Base-by-base conservation (phyloP, 768 basidiomycete species). In the Mycena epipterygia region DNA sequence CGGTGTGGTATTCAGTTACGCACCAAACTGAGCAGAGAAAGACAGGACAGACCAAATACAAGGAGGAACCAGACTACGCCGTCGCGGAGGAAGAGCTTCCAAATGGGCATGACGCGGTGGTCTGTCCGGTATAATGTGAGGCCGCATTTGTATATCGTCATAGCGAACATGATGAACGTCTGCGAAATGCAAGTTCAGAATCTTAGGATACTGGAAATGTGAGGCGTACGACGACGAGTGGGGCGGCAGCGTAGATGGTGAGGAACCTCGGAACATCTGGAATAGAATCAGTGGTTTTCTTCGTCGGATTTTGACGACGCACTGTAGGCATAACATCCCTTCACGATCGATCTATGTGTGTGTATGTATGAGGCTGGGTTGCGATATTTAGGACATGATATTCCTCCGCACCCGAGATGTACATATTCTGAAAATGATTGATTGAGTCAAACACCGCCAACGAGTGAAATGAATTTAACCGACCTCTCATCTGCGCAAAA, bases 251-350 rank as follows among this genome's bases (percentile, higher is more conserved):
- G 11, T 67, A 67, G 56, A 67, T 2, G 2, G 57, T 58, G 12
- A 67, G 48, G 35, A 67, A 51, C 29, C 48, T 51, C 11, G 65
- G 65, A 4, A 67, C 65, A 37, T 60, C 65, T 67, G 33, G 1
- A 6, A 17, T 3, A 27, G 5, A 17, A 23, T 67, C 19, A 59
- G 25, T 3, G 21, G 19, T 6, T n/a, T 19, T 16, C 4, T 19
- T 13, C 13, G 6, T 25, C 5, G 7, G 5, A 33, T 16, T 42
- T 25, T 7, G 5, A n/a, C n/a, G 12, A 39, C 65, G 46, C 35
- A 67, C 65, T 67, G 23, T 67, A 67, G 35, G 65, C 65, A 21
- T 67, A 59, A 23, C 65, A 67, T 39, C 65, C 65, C 29, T 52
- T 67, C n/a, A 67, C 35, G 27, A 60, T 59, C 6, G 57, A 42